Base-by-base conservation (phyloP, 2,329 filamentous ascomycete genomes). In the Dactylellina sp. region DNA sequence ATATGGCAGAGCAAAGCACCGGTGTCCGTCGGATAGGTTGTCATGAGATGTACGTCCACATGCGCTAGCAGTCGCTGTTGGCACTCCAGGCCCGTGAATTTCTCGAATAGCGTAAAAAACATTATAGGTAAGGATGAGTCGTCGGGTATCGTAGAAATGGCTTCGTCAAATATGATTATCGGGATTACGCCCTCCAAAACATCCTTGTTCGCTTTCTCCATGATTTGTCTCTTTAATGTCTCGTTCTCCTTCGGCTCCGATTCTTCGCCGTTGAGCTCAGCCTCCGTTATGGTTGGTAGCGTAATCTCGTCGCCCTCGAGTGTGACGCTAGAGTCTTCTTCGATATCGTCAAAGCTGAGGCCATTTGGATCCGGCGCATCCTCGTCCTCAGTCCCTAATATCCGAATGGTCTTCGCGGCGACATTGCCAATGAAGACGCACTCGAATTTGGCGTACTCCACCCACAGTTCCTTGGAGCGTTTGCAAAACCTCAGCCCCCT, bases 161-260 rank as follows among this genome's bases (percentile, higher is more conserved):
- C 89, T 20, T 92, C 88, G 79, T 97, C 92, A 79, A 97, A 97
- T 52, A 99, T 91, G 40, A 94, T 93, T 64, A 93, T 86, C 1
- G 95, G 93, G 77, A 99, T 97, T 14, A 92, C 95, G n/a, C 95
- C 95, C 72, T 91, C 91, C 76, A 97, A 85, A 7, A 92, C 92
- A 2, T 94, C 93, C 52, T 93, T 94, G 66, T 85, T 83, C 12
- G 39, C 86, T 86, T 14, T 91, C 82, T 75, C 87, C 88, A 79
- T 90, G 84, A 76, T 96, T 62, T 82, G 81, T 78, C 87, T 83
- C 0, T 84, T 85, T 35, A 86, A 78, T 57, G 83, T 78, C 44
- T 82, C 75, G 50, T 50, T 76, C 53, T 55, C 68, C 72, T 40
- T 35, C 68, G 18, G 18, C 25, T 52, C 35, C 12, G 39, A 44